Conservation (phyloP, 192 early-diverging fungal species). For the Oehlia diaphana region DNA sequence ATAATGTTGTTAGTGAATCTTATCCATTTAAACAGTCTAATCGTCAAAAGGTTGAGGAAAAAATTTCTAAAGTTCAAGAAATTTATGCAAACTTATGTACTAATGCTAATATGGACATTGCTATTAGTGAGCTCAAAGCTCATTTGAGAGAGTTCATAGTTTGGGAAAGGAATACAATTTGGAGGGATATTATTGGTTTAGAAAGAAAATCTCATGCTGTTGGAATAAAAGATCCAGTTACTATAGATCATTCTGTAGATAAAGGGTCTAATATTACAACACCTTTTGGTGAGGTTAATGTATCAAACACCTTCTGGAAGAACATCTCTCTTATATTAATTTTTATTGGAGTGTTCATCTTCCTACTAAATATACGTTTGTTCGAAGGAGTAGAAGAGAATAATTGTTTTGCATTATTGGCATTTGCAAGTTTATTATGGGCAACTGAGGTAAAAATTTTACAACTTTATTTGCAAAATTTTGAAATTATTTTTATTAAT, state of each 20-base stretch:
- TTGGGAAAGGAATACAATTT: conserved; percentile 96
- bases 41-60: conserved; percentile 59
- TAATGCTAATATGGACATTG: conserved; percentile 60
- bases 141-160: conserved; percentile 89
- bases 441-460: conserved; percentile 72
- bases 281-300: conserved; percentile 48
- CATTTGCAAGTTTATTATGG: conserved; percentile 90
- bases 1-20: conserved; percentile 56
- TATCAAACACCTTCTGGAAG: conserved; percentile 48
- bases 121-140: conserved; percentile 72
- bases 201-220: conserved; percentile 79
- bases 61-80: conserved; percentile 58
- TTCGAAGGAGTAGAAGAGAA: conserved; percentile 78
- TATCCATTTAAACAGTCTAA: conserved; percentile 72
- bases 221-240: conserved; percentile 48
- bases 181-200: conserved; percentile 94
- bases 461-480: neutral
- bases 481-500: neutral
- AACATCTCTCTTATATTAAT: conserved; percentile 42
- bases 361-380: conserved; percentile 52
- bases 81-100: conserved; percentile 70
- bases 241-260: conserved; percentile 21
- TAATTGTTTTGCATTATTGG: conserved; percentile 89
- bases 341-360: conserved; percentile 61
- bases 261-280: conserved; percentile 40